Base-by-base conservation (phyloP, 2,329 filamentous ascomycete species). In the Chaetomium olivaceum region DNA sequence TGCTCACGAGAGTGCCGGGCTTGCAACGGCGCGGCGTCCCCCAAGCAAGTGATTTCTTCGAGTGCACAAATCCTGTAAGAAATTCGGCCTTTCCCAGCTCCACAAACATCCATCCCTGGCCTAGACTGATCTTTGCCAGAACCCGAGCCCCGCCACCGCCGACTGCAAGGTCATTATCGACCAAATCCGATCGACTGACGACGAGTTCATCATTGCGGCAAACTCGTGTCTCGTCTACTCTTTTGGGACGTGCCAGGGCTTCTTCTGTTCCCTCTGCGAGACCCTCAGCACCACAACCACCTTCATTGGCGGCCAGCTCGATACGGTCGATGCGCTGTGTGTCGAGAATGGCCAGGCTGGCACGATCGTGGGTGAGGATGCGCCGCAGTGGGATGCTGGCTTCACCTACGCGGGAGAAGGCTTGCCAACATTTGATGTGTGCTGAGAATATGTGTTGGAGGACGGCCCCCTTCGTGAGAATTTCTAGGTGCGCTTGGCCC, bases 221-320 rank as follows among this genome's bases (percentile, higher is more conserved):
- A 74, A 73, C 66, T 69, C 75, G 23, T 78, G 77, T 69, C 70
- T 78, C 21, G 64, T 73, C 36, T 78, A 76, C 68, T 65, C 72
- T n/a, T 76, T 68, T 65, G 46, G 70, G 31, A 77, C 76, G n/a
- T 78, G 77, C 70, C 72, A 74, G 71, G 77, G 72, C 55, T 78
- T 77, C 72, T 78, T 78, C 73, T 78, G 76, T 71, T 73, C 75
- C 43, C 69, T 78, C 25, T 78, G 76, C 71, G 46, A 71, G 56
- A 73, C 72, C 43, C 68, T 78, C 39, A 66, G 63, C 39, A 77
- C 76, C 58, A 70, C 71, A n/a, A 77, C 75, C 67, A 66, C 70
- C 67, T 78, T 78, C 65, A 74, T 78, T 67, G 76, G 72, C 64
- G 74, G 69, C 71, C 73, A 78, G 71, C 72, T 78, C 29, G 63